phyloP scores from a whole-genome alignment of 768 basidiomycete genomes.

The Lyophyllum semitale region DNA sequence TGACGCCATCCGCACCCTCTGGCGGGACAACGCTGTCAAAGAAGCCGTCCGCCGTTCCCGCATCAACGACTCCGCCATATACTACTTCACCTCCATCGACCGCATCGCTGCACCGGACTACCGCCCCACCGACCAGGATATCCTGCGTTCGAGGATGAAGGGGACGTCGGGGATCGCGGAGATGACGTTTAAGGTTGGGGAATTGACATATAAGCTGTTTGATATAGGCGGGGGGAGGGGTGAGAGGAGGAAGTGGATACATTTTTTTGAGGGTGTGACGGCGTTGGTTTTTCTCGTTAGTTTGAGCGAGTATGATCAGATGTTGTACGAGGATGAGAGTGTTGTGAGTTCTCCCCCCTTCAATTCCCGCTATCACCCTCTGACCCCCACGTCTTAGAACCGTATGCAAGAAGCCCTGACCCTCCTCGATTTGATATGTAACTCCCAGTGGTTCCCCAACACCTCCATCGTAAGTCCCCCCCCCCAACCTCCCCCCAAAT shows the following conservation, averaged over 20 bases:
- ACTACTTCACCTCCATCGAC: constrained; percentile 88
- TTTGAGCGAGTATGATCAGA: constrained; percentile 82
- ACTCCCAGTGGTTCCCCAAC: constrained; percentile 92
- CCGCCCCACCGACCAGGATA: constrained; percentile 91
- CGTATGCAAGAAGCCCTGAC: constrained; percentile 95
- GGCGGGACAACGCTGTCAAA: too few relatives aligned
- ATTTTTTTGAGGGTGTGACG: constrained; percentile 90
- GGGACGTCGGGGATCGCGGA: constrained; percentile 97
- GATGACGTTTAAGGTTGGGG: constrained; percentile 90
- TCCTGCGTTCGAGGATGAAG: constrained; percentile 87
- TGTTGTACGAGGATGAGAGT: neutral
- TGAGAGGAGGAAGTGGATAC: constrained; percentile 92
- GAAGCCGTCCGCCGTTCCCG: constrained; percentile 80
- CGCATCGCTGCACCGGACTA: constrained; percentile 76
- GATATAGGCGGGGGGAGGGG: constrained; percentile 86
- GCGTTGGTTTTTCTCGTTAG: constrained; percentile 89
- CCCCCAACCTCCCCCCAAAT: neutral
- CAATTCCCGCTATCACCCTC: neutral
- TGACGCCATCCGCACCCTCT: constrained; percentile 82
- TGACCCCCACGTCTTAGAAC: constrained; percentile 57
- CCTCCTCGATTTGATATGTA: constrained; percentile 95
- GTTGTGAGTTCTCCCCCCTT: constrained; percentile 44
- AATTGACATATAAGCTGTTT: constrained; percentile 87
- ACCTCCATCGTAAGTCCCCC: constrained; percentile 69
- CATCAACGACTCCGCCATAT: constrained; percentile 91